These are phyloP conservation scores for Cyberlindnera japonica DNA, from an alignment of 805 yeast species.

Conservation along the genomic window DNA sequence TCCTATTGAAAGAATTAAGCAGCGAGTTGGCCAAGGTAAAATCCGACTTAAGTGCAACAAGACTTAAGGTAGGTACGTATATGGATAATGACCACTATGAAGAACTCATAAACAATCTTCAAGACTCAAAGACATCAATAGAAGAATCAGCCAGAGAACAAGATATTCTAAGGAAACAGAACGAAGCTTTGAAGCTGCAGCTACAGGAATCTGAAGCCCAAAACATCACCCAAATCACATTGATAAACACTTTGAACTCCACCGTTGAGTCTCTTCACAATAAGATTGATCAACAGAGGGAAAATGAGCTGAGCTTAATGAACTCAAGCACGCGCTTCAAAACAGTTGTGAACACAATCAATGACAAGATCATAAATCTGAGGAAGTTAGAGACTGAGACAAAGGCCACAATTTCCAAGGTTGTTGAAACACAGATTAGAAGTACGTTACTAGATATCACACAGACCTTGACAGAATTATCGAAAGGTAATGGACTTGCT, in stretches of 20 bases:
- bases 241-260: conserved; percentile 27
- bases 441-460: conserved; percentile 7
- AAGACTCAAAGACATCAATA: conserved; percentile 46
- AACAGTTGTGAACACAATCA: conserved; percentile 28
- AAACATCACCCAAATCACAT: conserved; percentile 21
- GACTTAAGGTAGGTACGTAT: conserved; percentile 61
- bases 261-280: conserved; percentile 27
- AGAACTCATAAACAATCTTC: conserved; percentile 44
- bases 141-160: conserved; percentile 42
- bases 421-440: conserved; percentile 13
- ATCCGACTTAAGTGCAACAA: conserved; percentile 59
- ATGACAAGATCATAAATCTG: conserved; percentile 26
- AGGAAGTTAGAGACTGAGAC: conserved; percentile 23
- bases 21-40: conserved; percentile 45
- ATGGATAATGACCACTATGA: conserved; percentile 59
- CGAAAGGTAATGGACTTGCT: conserved; percentile 4
- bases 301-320: conserved; percentile 31
- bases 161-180: conserved; percentile 38
- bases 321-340: conserved; percentile 33
- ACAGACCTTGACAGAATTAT: neutral
- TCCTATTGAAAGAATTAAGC: conserved; percentile 44
- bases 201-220: conserved; percentile 22
- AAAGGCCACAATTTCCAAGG: conserved; percentile 13
- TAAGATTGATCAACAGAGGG: conserved; percentile 30
- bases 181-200: conserved; percentile 27